phyloP scores from a whole-genome alignment of 2,329 filamentous ascomycete genomes.

The Cordyceps cicadae region DNA sequence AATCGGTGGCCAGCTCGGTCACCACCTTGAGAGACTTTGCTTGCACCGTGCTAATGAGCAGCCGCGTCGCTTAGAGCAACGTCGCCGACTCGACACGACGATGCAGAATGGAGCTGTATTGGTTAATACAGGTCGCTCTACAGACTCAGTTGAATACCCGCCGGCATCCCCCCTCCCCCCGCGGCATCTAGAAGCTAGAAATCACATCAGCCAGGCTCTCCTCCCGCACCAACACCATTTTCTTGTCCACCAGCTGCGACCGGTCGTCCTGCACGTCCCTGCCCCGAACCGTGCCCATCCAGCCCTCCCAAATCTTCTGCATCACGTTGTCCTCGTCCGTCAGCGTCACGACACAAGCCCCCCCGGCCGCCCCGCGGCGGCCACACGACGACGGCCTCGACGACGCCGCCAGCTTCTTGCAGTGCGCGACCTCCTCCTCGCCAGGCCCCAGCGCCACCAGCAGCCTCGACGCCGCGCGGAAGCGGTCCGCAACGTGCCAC shows the following conservation, averaged over 20 bases:
- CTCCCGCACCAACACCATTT: slow-evolving; percentile 37
- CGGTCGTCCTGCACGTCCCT: slow-evolving; percentile 23
- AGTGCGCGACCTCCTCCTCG: slow-evolving; percentile 24
- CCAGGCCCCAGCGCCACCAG: slow-evolving; percentile 32
- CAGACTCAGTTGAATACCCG: not conserved
- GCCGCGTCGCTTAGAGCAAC: too few species aligned
- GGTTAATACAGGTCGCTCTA: not conserved
- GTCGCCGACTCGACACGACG: not conserved
- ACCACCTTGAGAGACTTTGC: not conserved
- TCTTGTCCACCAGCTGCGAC: slow-evolving; percentile 32
- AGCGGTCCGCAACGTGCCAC: slow-evolving; percentile 41
- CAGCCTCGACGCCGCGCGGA: slow-evolving; percentile 27
- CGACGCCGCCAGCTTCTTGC: not conserved
- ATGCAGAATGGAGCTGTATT: not conserved
- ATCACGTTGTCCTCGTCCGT: slow-evolving; percentile 29
- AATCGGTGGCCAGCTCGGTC: not conserved
- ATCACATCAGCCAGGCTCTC: slow-evolving; percentile 30
- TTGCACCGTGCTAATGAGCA: not conserved
- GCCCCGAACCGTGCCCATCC: slow-evolving; percentile 31
- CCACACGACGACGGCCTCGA: too few species aligned
- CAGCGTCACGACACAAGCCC: slow-evolving; percentile 10
- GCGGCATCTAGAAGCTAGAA: slow-evolving; percentile 9
- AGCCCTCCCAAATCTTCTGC: slow-evolving; percentile 41
- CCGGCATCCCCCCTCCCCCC: too few species aligned
- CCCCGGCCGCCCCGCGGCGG: slow-evolving; percentile 3